Evolutionary conservation across 1,284 basidiomycete species (phyloP), one percentile per base, ranked within the genome.

Genomic region (Sporisorium reilianum): DNA sequence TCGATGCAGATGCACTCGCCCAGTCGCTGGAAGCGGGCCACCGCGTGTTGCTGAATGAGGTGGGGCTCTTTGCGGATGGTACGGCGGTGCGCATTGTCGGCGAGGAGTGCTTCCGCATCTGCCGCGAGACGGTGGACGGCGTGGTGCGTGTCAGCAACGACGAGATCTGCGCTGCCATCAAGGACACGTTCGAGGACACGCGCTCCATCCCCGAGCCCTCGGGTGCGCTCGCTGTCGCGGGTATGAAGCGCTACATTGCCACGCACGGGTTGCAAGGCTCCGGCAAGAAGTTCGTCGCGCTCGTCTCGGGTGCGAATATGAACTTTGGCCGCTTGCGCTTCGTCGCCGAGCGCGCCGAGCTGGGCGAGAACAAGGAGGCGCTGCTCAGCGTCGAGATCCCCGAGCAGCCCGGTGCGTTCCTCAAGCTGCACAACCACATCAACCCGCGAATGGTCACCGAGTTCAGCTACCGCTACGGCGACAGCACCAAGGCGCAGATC

Each of bases 61-160:
- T 97, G 1, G 97, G 97, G 6, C 92, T 95, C 2, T 99, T 99
- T 85, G 92, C 92, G 64, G 97, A 99, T 84, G 97, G 97, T n/a
- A 99, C 97, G 0, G 97, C 97, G 0, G 97, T 99, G n/a, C 91
- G 93, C 83, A 89, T 96, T 50, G 95, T 99, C 0, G 97, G 97
- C 11, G 92, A 92, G 85, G 97, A 99, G 84, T 91, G 93, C 2
- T 97, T 97, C 87, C 89, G 97, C 67, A 89, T 99, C 69, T 98
- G 95, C 86, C 88, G 92, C 82, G 88, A 92, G 55, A 87, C 93
- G 22, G 86, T 97, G n/a, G 94, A 98, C 80, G 91, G 90, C 10
- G 87, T 99, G 34, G 90, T 95, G 44, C 89, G 92, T 75, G 93
- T 93, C 22, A 90, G 92, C 84, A 99, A 97, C 75, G 97, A 99